Conservation (phyloP, 805 yeast genomes). For the Candida sithepensis region DNA sequence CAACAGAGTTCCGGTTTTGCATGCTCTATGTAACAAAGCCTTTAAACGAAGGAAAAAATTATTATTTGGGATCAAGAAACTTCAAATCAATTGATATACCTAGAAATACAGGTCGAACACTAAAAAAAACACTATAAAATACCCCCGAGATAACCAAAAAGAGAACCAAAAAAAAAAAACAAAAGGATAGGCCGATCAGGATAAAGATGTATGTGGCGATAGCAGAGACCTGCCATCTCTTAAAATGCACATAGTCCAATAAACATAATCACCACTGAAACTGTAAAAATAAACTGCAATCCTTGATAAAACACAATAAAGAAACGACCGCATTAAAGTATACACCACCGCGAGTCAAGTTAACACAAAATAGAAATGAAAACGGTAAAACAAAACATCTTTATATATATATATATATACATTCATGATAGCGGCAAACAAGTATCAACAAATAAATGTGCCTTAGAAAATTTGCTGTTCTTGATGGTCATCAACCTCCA, state of each 20-base stretch:
- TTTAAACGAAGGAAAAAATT: no score
- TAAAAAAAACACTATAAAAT: not conserved
- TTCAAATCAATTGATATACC: not conserved
- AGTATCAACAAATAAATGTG: not conserved
- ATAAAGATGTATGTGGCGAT: not conserved
- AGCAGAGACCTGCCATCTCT: not conserved
- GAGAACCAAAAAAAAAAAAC: not conserved
- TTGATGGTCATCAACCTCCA: not conserved
- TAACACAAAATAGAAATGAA: no score
- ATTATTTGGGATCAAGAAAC: no score
- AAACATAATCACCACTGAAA: no score
- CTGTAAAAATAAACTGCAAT: no score
- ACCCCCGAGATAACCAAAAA: not conserved
- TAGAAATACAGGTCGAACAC: not conserved
- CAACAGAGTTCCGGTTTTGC: no score
- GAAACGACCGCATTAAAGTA: no score
- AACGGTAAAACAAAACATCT: not conserved
- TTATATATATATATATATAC: no score
- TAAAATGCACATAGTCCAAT: not conserved
- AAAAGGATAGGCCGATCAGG: not conserved
- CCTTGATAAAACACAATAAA: no score
- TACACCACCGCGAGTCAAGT: no score
- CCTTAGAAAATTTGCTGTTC: not conserved
- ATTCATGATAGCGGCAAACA: no score
- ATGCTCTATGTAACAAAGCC: no score